A percentile compares a stretch with the other conserved stretches of the same genome.
Evolutionary conservation across 441 rosid genomes (phyloP).

Genomic region (Croton setiger): DNA sequence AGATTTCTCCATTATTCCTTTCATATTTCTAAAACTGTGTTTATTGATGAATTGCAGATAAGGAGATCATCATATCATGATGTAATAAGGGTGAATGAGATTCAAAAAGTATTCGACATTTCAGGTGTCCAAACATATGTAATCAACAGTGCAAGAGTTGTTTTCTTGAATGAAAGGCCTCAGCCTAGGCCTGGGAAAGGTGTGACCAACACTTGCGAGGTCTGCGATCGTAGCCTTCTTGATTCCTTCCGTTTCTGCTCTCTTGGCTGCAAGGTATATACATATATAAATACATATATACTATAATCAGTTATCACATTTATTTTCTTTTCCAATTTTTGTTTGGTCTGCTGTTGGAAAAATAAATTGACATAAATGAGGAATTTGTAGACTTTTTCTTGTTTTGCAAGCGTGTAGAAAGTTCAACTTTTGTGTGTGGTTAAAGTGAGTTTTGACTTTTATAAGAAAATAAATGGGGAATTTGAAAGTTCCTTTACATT

Average conservation of each 20-base stretch:
- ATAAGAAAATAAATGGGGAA: not conserved
- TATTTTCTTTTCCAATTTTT: not conserved
- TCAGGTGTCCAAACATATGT: conserved; percentile 86
- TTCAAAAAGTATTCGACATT: conserved; percentile 79
- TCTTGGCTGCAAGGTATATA: conserved; percentile 87
- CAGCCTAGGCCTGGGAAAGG: conserved; percentile 98
- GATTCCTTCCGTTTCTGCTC: conserved; percentile 96
- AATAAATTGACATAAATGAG: conserved; percentile 21
- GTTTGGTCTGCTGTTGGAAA: conserved; percentile 8
- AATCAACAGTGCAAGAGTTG: conserved; percentile 95
- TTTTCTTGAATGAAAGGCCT: conserved; percentile 89
- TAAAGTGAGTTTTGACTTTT: conserved; percentile 20
- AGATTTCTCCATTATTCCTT: not conserved
- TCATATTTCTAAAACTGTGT: not conserved
- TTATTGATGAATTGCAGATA: conserved; percentile 46
- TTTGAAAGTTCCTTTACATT: not conserved
- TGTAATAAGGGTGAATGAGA: conserved; percentile 88
- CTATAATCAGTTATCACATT: not conserved
- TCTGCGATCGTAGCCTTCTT: conserved; percentile 89
- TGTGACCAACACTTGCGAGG: conserved; percentile 88
- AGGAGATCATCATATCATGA: conserved; percentile 98
- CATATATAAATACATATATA: conserved; percentile 4
- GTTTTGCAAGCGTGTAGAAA: conserved; percentile 12
- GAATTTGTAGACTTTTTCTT: conserved; percentile 1
- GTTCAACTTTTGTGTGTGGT: conserved; percentile 7